Base-by-base conservation (phyloP, 2,329 filamentous ascomycete species). In the Ophiostoma montium region DNA sequence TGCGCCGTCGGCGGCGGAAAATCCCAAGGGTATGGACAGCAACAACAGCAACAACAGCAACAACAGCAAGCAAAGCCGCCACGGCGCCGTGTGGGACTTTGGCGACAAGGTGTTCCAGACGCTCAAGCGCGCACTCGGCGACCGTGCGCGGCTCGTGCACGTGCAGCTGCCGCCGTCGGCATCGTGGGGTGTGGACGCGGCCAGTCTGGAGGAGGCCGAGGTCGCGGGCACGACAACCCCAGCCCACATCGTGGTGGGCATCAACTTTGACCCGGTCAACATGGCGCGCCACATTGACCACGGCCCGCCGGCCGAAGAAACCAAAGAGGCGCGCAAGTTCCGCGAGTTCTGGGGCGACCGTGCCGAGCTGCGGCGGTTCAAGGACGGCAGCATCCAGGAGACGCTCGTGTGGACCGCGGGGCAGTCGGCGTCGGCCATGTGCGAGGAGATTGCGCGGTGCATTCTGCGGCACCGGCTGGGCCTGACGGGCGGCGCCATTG, bases 281-380 rank as follows among this genome's bases (percentile, higher is more conserved):
- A 81, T 83, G 58, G 70, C 75, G 49, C 82, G 89, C 31, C 74
- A 81, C 43, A 84, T 95, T 54, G 92, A 98, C 56, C 85, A 88
- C 61, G 92, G 92, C 0, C 92, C 92, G 5, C 69, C 82, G 1
- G 86, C 87, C 2, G 89, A 96, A 60, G 77, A 92, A 53, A 88
- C 90, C 63, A 80, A 84, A 55, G 86, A 87, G 54, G 84, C 88
- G 21, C 79, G 80, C 10, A 74, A 74, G 31, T 98, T 95, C 63
- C 84, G 86, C 33, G 78, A 82, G 32, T 96, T 98, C 62, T 98
- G 94, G 92, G 92, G 90, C 7, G 83, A 90, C 10, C 94, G 92
- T 62, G 78, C 92, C 1, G 92, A 98, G 63, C 72, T 98, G 42
- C 79, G 92, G 55, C 84, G 92, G 18, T 98, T 98, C 70, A 94